Evolutionary conservation across 129 eudicot genomes (phyloP).

Genomic region (Chrysanthemum lavandulifolium): DNA sequence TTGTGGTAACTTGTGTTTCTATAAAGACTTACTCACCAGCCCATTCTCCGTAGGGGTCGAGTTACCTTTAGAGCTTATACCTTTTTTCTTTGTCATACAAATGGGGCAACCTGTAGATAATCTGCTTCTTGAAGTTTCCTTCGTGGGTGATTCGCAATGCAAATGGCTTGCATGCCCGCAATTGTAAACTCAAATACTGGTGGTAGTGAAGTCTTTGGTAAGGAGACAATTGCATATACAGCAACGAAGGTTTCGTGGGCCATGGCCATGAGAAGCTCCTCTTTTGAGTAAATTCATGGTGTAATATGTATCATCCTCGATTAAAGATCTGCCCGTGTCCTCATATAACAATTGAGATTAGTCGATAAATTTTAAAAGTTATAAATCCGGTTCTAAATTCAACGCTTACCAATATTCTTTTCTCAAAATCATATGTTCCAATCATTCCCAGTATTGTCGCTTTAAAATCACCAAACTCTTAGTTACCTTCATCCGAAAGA

Average conservation of each 20-base stretch:
- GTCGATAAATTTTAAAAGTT: slow-evolving; percentile 11
- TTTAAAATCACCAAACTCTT: slow-evolving; percentile 95
- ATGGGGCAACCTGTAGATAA: slow-evolving; percentile 71
- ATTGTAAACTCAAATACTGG: slow-evolving; percentile 67
- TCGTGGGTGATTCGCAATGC: slow-evolving; percentile 55
- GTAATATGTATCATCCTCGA: slow-evolving; percentile 48
- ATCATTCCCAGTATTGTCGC: slow-evolving; percentile 93
- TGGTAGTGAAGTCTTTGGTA: neutral
- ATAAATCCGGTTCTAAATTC: neutral
- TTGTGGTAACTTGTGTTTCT: slow-evolving; percentile 44
- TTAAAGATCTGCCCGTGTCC: slow-evolving; percentile 49
- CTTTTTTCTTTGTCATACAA: slow-evolving; percentile 69
- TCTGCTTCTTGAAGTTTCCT: neutral
- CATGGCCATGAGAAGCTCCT: slow-evolving; percentile 92
- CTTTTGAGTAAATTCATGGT: slow-evolving; percentile 81
- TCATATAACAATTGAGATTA: neutral
- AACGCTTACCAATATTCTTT: slow-evolving; percentile 69
- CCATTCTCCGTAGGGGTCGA: slow-evolving; percentile 44
- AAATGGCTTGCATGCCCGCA: slow-evolving; percentile 94
- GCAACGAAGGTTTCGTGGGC: slow-evolving; percentile 65
- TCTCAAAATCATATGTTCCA: slow-evolving; percentile 91
- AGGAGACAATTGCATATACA: slow-evolving; percentile 74
- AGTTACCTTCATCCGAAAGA: slow-evolving; percentile 77
- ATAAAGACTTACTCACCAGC: slow-evolving; percentile 41
- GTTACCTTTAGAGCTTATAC: neutral